phyloP scores from a whole-genome alignment of 192 early-diverging fungal genomes.

The Backusella luteola region DNA sequence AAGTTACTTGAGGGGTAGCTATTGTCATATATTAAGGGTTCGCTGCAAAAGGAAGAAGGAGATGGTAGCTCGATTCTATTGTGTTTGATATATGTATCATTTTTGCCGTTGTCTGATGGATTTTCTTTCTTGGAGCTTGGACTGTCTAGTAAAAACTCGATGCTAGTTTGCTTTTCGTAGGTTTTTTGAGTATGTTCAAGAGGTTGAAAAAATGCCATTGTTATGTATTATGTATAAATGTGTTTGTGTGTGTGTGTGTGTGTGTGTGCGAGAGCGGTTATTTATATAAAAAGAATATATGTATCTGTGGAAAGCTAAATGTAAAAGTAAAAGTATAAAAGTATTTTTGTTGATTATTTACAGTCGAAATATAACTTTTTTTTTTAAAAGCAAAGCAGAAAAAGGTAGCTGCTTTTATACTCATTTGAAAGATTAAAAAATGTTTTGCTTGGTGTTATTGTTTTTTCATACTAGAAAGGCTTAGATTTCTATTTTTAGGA shows the following conservation, averaged over 20 bases:
- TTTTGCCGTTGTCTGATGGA: neutral
- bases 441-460: neutral
- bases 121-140: neutral
- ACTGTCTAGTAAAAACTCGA: neutral
- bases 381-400: neutral
- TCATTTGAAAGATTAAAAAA: neutral
- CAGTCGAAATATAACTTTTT: neutral
- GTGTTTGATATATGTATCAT: neutral
- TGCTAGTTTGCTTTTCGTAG: slow-evolving; percentile 3
- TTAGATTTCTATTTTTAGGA: slow-evolving; percentile 9
- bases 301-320: neutral
- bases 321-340: neutral
- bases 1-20: neutral
- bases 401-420: neutral
- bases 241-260: neutral
- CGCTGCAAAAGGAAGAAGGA: slow-evolving; percentile 3
- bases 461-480: neutral
- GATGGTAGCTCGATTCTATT: neutral
- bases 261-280: neutral
- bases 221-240: neutral
- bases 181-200: slow-evolving; percentile 9
- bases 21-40: slow-evolving; percentile 7
- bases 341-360: neutral
- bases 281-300: neutral
- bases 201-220: slow-evolving; percentile 2